Evolutionary conservation across 2,329 filamentous ascomycete species (phyloP).

Genomic region (Thermoascus crustaceus): DNA sequence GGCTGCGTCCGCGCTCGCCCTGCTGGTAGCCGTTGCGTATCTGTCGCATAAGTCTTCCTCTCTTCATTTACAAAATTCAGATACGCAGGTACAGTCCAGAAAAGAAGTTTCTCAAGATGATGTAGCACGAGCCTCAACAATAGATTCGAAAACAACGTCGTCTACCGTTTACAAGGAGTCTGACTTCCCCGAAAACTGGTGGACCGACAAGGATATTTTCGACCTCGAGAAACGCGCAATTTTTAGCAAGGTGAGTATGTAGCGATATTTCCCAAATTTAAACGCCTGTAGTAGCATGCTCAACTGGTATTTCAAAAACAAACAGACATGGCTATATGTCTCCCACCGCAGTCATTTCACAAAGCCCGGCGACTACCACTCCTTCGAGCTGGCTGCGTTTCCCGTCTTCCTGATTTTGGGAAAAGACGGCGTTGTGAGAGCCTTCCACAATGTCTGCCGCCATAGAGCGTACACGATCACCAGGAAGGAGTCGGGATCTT

Average conservation of each 20-base stretch:
- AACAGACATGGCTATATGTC: slow-evolving; percentile 31
- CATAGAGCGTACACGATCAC: slow-evolving; percentile 55
- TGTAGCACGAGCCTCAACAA: background rate
- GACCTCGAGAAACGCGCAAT: slow-evolving; percentile 43
- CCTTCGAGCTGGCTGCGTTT: slow-evolving; percentile 49
- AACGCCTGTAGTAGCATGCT: background rate
- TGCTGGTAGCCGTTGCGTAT: background rate
- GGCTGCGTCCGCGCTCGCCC: background rate
- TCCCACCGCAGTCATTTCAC: slow-evolving; percentile 33
- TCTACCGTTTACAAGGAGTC: slow-evolving; percentile 30
- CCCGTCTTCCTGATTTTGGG: slow-evolving; percentile 48
- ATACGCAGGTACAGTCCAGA: no score
- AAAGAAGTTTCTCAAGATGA: background rate
- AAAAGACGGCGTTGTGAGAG: slow-evolving; percentile 46
- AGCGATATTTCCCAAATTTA: background rate
- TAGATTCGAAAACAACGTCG: background rate
- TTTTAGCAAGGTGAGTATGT: slow-evolving; percentile 38
- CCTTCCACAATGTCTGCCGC: slow-evolving; percentile 56
- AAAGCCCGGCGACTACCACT: slow-evolving; percentile 43
- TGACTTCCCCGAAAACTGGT: slow-evolving; percentile 33
- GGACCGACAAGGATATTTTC: slow-evolving; percentile 36
- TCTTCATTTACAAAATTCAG: no score
- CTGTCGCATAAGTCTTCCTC: background rate
- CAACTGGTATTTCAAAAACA: slow-evolving; percentile 8
- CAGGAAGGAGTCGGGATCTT: slow-evolving; percentile 42